Evolutionary conservation across 2,329 filamentous ascomycete species (phyloP).

Genomic region (Emergomyces pasteurianus): DNA sequence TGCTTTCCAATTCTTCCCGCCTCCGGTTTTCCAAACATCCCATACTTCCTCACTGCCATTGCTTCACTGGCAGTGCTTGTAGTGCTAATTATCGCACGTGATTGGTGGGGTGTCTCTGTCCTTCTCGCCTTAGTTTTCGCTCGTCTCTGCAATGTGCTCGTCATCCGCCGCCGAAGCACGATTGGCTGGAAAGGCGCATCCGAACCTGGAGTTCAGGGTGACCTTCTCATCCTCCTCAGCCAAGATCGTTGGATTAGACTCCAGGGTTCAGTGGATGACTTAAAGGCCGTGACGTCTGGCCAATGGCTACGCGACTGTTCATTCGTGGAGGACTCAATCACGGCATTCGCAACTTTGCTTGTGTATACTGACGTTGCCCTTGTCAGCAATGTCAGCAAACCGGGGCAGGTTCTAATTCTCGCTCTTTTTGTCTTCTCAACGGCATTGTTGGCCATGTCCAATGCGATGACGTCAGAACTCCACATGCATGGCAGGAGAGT

Average conservation of each 20-base stretch:
- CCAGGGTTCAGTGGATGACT: conserved; percentile 42
- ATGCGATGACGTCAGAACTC: conserved; percentile 27
- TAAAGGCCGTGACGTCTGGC: conserved; percentile 48
- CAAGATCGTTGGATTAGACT: conserved; percentile 42
- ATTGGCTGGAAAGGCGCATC: conserved; percentile 2
- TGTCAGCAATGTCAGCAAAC: conserved; percentile 44
- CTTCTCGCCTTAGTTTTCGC: not conserved
- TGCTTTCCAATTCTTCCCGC: not conserved
- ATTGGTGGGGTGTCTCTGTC: not conserved
- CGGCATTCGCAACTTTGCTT: conserved; percentile 43
- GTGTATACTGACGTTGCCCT: conserved; percentile 47
- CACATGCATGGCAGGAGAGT: conserved; percentile 37
- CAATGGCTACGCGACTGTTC: conserved; percentile 45
- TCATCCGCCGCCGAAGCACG: not conserved
- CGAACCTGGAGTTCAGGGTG: conserved; percentile 28
- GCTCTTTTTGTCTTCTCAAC: conserved; percentile 42
- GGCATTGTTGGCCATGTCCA: conserved; percentile 43
- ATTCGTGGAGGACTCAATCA: conserved; percentile 39
- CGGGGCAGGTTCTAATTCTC: conserved; percentile 42
- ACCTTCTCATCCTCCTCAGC: conserved; percentile 44
- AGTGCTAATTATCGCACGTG: not conserved
- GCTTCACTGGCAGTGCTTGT: not conserved
- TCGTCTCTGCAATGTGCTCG: not conserved
- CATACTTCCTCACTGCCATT: not conserved
- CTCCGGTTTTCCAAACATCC: not conserved